phyloP scores from a whole-genome alignment of 768 basidiomycete species.

The Lactarius hengduanensis region DNA sequence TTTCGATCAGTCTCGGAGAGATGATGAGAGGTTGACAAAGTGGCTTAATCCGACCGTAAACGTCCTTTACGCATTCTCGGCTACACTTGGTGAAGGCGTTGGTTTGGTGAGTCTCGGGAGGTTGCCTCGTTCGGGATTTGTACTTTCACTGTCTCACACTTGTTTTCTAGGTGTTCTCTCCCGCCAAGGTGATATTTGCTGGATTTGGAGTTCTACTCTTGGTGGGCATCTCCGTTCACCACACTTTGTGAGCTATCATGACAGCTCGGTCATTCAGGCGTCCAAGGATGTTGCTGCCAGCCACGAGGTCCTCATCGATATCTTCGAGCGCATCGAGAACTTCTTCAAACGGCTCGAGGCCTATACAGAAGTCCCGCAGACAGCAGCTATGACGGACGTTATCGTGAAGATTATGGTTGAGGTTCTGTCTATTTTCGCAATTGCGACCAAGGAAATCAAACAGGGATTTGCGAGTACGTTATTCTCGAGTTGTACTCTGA shows the following conservation, averaged over 20 bases:
- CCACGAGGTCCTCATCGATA: neutral
- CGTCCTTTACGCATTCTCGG: too few relatives aligned
- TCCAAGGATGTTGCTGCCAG: neutral
- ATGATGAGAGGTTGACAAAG: too few relatives aligned
- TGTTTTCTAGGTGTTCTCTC: neutral
- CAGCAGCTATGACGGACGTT: neutral
- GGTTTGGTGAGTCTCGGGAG: neutral
- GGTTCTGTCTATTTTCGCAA: constrained; percentile 1
- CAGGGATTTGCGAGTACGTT: neutral
- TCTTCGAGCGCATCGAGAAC: neutral
- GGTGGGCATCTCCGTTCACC: neutral
- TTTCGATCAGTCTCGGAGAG: too few relatives aligned
- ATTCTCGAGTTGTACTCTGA: neutral
- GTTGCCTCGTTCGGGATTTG: neutral
- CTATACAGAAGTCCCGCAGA: neutral
- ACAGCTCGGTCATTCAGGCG: neutral
- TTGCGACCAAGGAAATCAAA: neutral
- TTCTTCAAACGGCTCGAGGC: constrained; percentile 3
- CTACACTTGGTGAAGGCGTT: too few relatives aligned
- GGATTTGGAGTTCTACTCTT: neutral
- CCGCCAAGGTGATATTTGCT: neutral
- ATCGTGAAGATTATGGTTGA: constrained; percentile 1
- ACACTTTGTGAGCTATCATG: too few relatives aligned
- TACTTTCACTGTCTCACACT: neutral
- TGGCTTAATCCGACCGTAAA: too few relatives aligned